Evolutionary conservation across 371 early-diverging fungal species (phyloP).

Genomic region (Mucor mucedo): DNA sequence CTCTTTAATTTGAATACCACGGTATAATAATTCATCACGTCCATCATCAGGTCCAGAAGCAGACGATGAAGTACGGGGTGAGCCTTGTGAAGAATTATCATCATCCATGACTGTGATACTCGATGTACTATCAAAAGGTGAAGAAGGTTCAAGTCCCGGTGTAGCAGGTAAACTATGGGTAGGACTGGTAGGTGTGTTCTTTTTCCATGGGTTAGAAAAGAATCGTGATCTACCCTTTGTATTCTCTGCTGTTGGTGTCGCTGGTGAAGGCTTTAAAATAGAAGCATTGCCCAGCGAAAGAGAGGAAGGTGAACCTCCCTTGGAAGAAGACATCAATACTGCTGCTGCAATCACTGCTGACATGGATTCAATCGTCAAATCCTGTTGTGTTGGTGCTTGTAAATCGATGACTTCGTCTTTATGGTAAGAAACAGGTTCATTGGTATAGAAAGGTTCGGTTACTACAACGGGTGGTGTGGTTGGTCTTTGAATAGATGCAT

Average conservation of each 20-base stretch:
- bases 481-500: slow-evolving; percentile 39
- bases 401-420: slow-evolving; percentile 17
- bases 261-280: slow-evolving; percentile 33
- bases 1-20: slow-evolving; percentile 59
- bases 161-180: slow-evolving; percentile 1
- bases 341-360: slow-evolving; percentile 55
- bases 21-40: slow-evolving; percentile 44
- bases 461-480: neutral
- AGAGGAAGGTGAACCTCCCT: slow-evolving; percentile 35
- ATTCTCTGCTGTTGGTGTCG: slow-evolving; percentile 1
- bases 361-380: slow-evolving; percentile 50
- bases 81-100: slow-evolving; percentile 21
- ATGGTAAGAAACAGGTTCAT: neutral
- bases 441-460: neutral
- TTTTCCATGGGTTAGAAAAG: slow-evolving; percentile 21
- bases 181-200: slow-evolving; percentile 4
- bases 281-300: slow-evolving; percentile 51
- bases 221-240: slow-evolving; percentile 16
- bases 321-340: slow-evolving; percentile 42
- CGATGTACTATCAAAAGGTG: neutral
- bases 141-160: slow-evolving; percentile 12
- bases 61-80: slow-evolving; percentile 16
- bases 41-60: slow-evolving; percentile 39
- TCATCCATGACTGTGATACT: neutral
- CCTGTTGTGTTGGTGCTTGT: slow-evolving; percentile 19